Evolutionary conservation across 2,329 filamentous ascomycete genomes (phyloP), one percentile per base, ranked within the genome.

Genomic region (Penicillium sp.): DNA sequence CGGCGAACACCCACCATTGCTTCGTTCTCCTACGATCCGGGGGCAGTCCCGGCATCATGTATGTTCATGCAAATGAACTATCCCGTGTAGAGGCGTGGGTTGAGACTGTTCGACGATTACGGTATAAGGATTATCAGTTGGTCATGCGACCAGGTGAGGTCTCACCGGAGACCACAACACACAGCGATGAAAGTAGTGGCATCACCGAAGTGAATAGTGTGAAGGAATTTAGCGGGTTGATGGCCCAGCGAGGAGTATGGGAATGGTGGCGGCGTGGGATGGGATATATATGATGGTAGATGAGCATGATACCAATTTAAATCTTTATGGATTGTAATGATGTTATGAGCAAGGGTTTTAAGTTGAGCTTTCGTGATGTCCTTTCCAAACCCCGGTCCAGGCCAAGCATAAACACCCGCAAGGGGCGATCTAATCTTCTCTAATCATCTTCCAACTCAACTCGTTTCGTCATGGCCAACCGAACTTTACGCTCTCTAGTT

Each of bases 1-100:
- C 76, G 3, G 79, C 81, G 5, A 70, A 75, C 20, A 69, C 74
- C 31, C 68, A 76, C 48, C 66, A 78, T 39, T 74, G 80, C 34
- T 81, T 76, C 47, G 76, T 82, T 1, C 66, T 88, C 3, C 67
- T 86, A 1, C 75, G 83, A 16, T 79, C 74, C 45, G 82, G 84
- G 8, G 77, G 79, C 2, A 75, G 74, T 15, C 84, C 84, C 0
- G 84, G 84, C 1, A 79, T 89, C 49, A 88, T 89, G 84, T 85
- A 87, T 55, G 83, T 81, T 33, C 80, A 85, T 56, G 76, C 78
- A 1, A 47, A 48, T 3, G 65, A 72, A n/a, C 71, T 75, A 48
- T 51, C 55, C 1, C 68, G 69, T 1, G 75, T 86, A 3, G 69
- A 68, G 40, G 67, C 70, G 10, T 87, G 83, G 83, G 79, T 86